Evolutionary conservation across 306 rosid genomes (phyloP).

Genomic region (Gynostemma pentaphyllum): DNA sequence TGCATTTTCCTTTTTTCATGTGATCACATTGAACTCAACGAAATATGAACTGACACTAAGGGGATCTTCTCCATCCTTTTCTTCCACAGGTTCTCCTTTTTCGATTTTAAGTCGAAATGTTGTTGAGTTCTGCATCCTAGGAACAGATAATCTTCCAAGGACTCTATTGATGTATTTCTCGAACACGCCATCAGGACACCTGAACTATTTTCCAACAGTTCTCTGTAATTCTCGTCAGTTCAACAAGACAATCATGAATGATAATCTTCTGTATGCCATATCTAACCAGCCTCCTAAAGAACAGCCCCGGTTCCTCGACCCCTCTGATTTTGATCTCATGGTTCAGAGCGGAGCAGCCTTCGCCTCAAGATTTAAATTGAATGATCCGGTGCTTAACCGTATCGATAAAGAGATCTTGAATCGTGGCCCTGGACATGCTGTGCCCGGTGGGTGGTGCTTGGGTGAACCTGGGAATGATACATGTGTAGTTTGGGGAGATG

Average conservation of each 20-base stretch:
- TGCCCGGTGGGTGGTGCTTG: constrained; percentile 97
- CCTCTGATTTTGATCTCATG: constrained; percentile 47
- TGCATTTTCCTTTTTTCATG: background rate
- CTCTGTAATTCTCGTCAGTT: constrained; percentile 67
- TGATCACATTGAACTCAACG: background rate
- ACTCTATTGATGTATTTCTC: constrained; percentile 78
- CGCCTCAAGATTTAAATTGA: constrained; percentile 34
- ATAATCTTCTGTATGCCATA: constrained; percentile 41
- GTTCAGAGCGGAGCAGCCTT: constrained; percentile 73
- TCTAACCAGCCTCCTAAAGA: constrained; percentile 23
- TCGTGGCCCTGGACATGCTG: constrained; percentile 30
- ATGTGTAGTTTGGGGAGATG: constrained; percentile 89
- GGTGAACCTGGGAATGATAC: constrained; percentile 64
- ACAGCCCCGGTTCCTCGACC: constrained; percentile 29
- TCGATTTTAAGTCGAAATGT: constrained; percentile 57
- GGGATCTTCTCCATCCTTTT: constrained; percentile 7
- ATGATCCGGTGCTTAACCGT: constrained; percentile 66
- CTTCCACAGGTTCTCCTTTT: constrained; percentile 65
- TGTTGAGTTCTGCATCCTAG: constrained; percentile 74
- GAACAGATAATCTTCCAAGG: constrained; percentile 85
- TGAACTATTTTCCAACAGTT: constrained; percentile 77
- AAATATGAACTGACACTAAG: constrained; percentile 1
- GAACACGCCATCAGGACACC: constrained; percentile 63
- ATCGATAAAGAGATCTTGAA: constrained; percentile 57
- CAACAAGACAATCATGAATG: constrained; percentile 64